Evolutionary conservation across 176 grass and related monocot genomes (phyloP).

Genomic region (Eragrostis curvula): DNA sequence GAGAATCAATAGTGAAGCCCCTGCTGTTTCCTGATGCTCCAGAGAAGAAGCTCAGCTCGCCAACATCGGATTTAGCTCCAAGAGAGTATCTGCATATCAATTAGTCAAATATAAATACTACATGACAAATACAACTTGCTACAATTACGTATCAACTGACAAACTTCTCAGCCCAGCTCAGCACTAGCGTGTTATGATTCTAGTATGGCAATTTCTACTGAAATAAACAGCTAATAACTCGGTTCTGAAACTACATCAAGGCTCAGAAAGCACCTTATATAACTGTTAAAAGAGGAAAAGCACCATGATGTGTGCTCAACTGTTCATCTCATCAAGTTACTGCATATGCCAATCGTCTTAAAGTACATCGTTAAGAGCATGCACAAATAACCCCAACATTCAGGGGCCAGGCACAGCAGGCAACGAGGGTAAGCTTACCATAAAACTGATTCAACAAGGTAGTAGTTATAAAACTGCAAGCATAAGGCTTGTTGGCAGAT

Average conservation of each 20-base stretch:
- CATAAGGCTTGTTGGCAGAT: neutral
- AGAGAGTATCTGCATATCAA: constrained; percentile 57
- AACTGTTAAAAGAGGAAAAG: neutral
- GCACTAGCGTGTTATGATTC: neutral
- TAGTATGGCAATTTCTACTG: neutral
- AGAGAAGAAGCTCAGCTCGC: constrained; percentile 80
- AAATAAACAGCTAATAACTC: constrained; percentile 5
- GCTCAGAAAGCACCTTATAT: neutral
- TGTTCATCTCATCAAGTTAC: neutral
- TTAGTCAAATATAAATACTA: neutral
- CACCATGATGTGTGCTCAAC: neutral
- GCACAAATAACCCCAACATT: neutral
- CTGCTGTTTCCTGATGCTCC: constrained; percentile 69
- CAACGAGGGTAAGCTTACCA: constrained; percentile 20
- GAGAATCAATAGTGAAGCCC: constrained; percentile 61
- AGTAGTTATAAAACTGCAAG: constrained; percentile 18
- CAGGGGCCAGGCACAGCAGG: constrained; percentile 1
- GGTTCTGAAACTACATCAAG: constrained; percentile 12
- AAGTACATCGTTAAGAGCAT: neutral
- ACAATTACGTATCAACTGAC: neutral
- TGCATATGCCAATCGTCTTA: neutral
- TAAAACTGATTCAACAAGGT: neutral
- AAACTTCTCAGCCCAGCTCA: neutral
- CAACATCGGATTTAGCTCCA: constrained; percentile 64
- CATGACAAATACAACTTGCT: neutral